These are phyloP conservation scores for Onygenales sp. DNA, from an alignment of 2,329 filamentous ascomycete species.

Conservation along the genomic window DNA sequence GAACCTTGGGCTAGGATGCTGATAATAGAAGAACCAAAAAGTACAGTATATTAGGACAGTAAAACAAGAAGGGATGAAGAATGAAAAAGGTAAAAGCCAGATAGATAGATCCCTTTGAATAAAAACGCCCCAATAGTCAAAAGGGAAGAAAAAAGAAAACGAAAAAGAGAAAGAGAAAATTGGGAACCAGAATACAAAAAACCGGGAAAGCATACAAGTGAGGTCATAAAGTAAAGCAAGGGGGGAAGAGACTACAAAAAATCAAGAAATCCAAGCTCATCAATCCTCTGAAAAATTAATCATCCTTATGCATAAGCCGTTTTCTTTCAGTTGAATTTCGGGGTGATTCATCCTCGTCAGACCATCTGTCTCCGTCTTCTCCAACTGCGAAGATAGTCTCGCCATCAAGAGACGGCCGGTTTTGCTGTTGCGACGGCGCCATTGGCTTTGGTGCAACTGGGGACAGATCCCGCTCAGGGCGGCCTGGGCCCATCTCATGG, in stretches of 20 bases:
- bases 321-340: conserved; percentile 42
- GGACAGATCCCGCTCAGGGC: conserved; percentile 26
- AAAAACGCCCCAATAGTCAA: neutral
- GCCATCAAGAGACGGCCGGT: conserved; percentile 62
- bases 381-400: conserved; percentile 96
- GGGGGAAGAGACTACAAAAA: neutral
- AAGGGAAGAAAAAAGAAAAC: neutral
- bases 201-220: neutral
- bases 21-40: too few species aligned
- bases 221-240: neutral
- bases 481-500: conserved; percentile 23
- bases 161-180: neutral
- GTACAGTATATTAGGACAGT: neutral
- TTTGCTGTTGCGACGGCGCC: conserved; percentile 39
- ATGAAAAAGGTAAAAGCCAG: neutral
- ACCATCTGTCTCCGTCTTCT: conserved; percentile 75
- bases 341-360: conserved; percentile 49
- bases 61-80: neutral
- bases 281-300: neutral
- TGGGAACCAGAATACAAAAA: neutral
- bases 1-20: neutral
- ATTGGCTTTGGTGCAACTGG: conserved; percentile 41
- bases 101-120: neutral
- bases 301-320: conserved; percentile 40
- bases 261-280: neutral